Conservation (phyloP, 345 rosid genomes). For the Lumnitzera racemosa region DNA sequence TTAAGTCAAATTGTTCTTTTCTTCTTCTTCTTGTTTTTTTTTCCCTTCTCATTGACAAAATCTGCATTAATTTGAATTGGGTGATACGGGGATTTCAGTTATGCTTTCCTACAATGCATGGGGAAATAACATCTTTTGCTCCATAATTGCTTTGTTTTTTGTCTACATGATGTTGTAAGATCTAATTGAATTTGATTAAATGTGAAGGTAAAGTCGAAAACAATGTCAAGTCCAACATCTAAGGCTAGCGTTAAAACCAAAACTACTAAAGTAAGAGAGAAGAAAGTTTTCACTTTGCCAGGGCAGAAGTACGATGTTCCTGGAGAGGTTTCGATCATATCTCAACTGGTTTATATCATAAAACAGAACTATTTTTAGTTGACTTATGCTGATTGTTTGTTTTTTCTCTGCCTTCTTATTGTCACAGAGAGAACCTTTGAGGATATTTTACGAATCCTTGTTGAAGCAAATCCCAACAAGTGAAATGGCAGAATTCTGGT, state of each 20-base stretch:
- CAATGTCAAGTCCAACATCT: conserved; percentile 42
- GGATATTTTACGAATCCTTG: conserved; percentile 88
- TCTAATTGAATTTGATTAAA: conserved; percentile 15
- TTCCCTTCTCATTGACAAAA: too few species aligned
- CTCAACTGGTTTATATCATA: too few species aligned
- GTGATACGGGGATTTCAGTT: too few species aligned
- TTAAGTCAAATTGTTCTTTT: too few species aligned
- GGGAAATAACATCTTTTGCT: not conserved
- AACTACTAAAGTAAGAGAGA: conserved; percentile 57
- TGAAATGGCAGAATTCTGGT: conserved; percentile 98
- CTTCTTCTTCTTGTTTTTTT: too few species aligned
- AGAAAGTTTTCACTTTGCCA: conserved; percentile 73
- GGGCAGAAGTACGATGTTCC: conserved; percentile 91
- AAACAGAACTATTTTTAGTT: too few species aligned
- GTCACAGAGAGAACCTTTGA: conserved; percentile 81
- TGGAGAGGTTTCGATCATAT: conserved; percentile 53
- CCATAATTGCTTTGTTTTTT: not conserved
- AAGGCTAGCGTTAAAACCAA: conserved; percentile 37
- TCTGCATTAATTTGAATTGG: too few species aligned
- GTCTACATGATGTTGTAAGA: conserved; percentile 6
- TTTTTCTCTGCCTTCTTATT: conserved; percentile 10
- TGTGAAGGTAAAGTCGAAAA: conserved; percentile 56
- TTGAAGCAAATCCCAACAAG: conserved; percentile 76
- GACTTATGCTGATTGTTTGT: conserved; percentile 4
- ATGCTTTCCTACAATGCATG: too few species aligned